Evolutionary conservation across 805 yeast genomes (phyloP).

Genomic region (Soucietia sequanensis): DNA sequence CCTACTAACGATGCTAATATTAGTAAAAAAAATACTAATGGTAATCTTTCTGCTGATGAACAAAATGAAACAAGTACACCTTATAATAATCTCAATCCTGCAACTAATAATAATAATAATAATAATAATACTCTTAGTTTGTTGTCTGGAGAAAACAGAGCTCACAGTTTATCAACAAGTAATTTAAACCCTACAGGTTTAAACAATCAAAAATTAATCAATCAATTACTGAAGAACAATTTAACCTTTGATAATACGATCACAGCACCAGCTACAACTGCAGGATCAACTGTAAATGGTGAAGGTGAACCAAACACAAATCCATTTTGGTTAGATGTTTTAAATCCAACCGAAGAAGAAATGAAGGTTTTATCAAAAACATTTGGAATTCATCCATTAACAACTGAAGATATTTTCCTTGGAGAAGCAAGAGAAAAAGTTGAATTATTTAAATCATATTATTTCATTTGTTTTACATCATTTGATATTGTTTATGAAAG

Average conservation of each 20-base stretch:
- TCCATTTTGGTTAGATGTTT: constrained; percentile 83
- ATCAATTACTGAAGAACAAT: background rate
- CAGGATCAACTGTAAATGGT: constrained; percentile 9
- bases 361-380: constrained; percentile 89
- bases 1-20: background rate
- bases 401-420: constrained; percentile 90
- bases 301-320: constrained; percentile 9
- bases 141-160: background rate
- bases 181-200: background rate
- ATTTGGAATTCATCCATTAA: constrained; percentile 92
- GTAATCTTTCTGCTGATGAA: background rate
- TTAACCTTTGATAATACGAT: constrained; percentile 2
- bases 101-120: background rate
- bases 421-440: constrained; percentile 96
- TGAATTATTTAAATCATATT: constrained; percentile 86
- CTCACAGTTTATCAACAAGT: no score
- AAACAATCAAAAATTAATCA: background rate
- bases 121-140: background rate
- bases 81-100: background rate
- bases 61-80: background rate
- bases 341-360: constrained; percentile 94
- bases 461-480: constrained; percentile 78
- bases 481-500: constrained; percentile 70
- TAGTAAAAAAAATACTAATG: background rate
- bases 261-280: constrained; percentile 8